Base-by-base conservation (phyloP, 2,329 filamentous ascomycete genomes). In the Trichothecium sympodiale region DNA sequence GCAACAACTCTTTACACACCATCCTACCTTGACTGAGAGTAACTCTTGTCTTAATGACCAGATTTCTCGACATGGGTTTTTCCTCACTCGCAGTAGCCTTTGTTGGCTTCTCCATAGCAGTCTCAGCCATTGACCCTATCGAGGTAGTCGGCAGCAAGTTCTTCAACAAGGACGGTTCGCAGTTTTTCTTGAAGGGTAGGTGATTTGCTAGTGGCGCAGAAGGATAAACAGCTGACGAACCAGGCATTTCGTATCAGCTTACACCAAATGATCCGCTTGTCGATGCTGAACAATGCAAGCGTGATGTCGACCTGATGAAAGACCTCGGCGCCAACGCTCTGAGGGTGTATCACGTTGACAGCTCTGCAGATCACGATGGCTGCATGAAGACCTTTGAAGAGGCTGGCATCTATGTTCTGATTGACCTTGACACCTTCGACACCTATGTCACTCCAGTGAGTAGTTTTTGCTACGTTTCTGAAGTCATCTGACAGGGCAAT, bases 321-420 rank as follows among this genome's bases (percentile, higher is more conserved):
- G 74, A 77, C 14, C 65, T 94, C 36, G 85, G 84, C 42, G 75
- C 82, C 53, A 94, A 94, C 55, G 71, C 81, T 20, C 86, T 94
- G 50, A 83, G 87, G 38, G 82, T 91, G 39, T 94, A 94, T 59
- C 85, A 94, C 52, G 84, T 94, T 41, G 80, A 93, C 48, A 63
- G 83, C 2, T 55, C 60, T 3, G 74, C 62, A 23, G 65, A 89
- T 53, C 88, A 94, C 57, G 67, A 73, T 39, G 79, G 69, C 15
- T 94, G 86, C 62, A 93, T 94, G 84, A 67, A 67, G 36, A 79
- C 77, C 2, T 84, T 94, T 53, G 77, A 74, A 10, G 75, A 86
- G 47, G 81, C 77, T 29, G 83, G 83, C 38, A 89, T 94, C 54
- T 93, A 94, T 54, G 60, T 86, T 36, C 79, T 89, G 53, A 71